Evolutionary conservation across 1,284 basidiomycete species (phyloP).

Genomic region (Wallemia mellicola): DNA sequence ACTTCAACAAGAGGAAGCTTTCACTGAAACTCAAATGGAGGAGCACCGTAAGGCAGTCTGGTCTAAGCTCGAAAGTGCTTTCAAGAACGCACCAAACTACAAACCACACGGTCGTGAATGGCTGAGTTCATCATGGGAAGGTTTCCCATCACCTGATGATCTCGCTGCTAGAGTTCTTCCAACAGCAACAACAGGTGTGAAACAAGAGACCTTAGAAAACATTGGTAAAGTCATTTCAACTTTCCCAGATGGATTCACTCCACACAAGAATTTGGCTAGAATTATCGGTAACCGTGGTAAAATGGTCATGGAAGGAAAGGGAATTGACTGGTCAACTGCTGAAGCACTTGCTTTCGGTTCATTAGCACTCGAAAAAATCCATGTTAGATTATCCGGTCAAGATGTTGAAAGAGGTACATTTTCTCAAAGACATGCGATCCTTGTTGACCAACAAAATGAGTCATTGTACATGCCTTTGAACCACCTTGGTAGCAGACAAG

Average conservation of each 20-base stretch:
- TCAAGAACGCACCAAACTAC: conserved; percentile 71
- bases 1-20: conserved; percentile 68
- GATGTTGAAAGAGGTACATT: conserved; percentile 98
- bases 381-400: conserved; percentile 88
- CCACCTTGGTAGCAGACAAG: conserved; percentile 60
- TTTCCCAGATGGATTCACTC: conserved; percentile 56
- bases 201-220: conserved; percentile 45
- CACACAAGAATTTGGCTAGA: conserved; percentile 78
- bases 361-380: conserved; percentile 67
- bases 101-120: conserved; percentile 77
- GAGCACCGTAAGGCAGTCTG: conserved; percentile 99
- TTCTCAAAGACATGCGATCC: conserved; percentile 92
- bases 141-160: conserved; percentile 90
- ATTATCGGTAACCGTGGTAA: conserved; percentile 69
- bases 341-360: conserved; percentile 92
- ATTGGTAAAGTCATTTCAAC: conserved; percentile 62
- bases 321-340: conserved; percentile 98
- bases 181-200: conserved; percentile 54
- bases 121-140: conserved; percentile 92
- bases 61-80: conserved; percentile 89
- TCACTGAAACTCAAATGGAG: conserved; percentile 85
- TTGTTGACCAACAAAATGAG: conserved; percentile 88
- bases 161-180: conserved; percentile 75
- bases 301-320: conserved; percentile 59
- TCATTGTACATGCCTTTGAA: conserved; percentile 66